A percentile compares a stretch with the other conserved stretches of the same genome.
These are phyloP conservation scores for Nemania sp. DNA, from an alignment of 2,329 filamentous ascomycete species.

Conservation along the genomic window DNA sequence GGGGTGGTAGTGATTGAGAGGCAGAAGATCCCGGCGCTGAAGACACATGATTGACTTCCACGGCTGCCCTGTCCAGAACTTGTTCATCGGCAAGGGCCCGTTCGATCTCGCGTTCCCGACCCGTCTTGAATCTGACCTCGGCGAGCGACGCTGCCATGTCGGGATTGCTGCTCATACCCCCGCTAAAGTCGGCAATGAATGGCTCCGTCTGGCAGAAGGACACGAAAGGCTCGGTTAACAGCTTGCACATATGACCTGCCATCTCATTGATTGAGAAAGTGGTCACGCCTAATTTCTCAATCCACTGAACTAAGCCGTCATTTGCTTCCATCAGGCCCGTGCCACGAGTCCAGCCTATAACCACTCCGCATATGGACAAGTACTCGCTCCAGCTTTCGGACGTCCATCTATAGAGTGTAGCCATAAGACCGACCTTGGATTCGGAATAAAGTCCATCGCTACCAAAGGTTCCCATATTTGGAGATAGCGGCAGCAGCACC, in stretches of 20 bases:
- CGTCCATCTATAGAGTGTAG: slow-evolving; percentile 97
- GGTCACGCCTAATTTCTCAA: slow-evolving; percentile 93
- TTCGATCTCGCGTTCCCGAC: background rate
- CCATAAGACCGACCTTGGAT: slow-evolving; percentile 95
- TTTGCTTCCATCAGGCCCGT: slow-evolving; percentile 97
- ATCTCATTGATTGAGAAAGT: slow-evolving; percentile 99
- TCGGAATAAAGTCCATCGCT: slow-evolving; percentile 98
- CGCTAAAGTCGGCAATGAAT: background rate
- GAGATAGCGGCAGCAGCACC: slow-evolving; percentile 91
- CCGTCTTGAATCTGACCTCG: background rate
- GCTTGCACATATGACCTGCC: slow-evolving; percentile 95
- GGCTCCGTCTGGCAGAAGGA: background rate
- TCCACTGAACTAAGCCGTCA: slow-evolving; percentile 94
- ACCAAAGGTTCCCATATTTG: slow-evolving; percentile 97
- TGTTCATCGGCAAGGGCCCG: background rate
- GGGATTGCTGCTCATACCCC: background rate
- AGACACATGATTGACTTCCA: background rate
- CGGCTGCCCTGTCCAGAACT: background rate
- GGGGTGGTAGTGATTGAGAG: background rate
- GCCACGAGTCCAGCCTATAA: slow-evolving; percentile 98
- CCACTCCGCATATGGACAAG: slow-evolving; percentile 95
- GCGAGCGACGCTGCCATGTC: background rate
- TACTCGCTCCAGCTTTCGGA: slow-evolving; percentile 97
- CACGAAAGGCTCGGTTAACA: slow-evolving; percentile 89
- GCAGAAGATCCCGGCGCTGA: background rate